These are phyloP conservation scores for Ogataea trehalophila DNA, from an alignment of 805 yeast species.

Conservation along the genomic window DNA sequence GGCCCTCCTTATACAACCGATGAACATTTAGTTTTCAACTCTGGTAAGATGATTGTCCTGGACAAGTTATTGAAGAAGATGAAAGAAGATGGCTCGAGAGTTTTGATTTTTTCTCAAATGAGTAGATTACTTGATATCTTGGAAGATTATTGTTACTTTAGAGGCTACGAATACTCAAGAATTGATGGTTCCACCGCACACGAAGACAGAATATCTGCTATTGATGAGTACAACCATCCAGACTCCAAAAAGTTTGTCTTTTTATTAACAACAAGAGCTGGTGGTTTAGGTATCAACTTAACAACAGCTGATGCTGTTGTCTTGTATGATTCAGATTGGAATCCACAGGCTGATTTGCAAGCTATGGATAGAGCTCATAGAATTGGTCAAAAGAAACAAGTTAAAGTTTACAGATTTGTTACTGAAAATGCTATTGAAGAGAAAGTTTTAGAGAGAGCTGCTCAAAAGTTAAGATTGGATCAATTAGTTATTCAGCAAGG, in stretches of 20 bases:
- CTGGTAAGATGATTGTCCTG: constrained; percentile 86
- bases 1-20: constrained; percentile 97
- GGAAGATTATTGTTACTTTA: constrained; percentile 85
- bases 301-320: constrained; percentile 90
- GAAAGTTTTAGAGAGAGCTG: constrained; percentile 92
- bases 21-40: constrained; percentile 84
- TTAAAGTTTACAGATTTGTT: constrained; percentile 84
- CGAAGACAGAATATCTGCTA: constrained; percentile 87
- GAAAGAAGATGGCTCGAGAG: constrained; percentile 77
- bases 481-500: constrained; percentile 97
- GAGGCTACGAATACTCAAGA: constrained; percentile 83
- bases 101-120: constrained; percentile 91
- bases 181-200: constrained; percentile 93
- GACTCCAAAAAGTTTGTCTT: constrained; percentile 80
- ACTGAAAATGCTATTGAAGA: constrained; percentile 97
- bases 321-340: constrained; percentile 92
- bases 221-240: constrained; percentile 85
- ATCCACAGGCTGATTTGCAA: constrained; percentile 95
- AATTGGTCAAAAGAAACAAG: constrained; percentile 96
- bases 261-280: constrained; percentile 89
- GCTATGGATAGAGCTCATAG: constrained; percentile 99
- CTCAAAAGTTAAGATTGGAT: constrained; percentile 87
- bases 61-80: constrained; percentile 76
- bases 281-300: constrained; percentile 91
- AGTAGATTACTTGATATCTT: constrained; percentile 81